Conservation (phyloP, 345 rosid species). For the Brassica nigra region DNA sequence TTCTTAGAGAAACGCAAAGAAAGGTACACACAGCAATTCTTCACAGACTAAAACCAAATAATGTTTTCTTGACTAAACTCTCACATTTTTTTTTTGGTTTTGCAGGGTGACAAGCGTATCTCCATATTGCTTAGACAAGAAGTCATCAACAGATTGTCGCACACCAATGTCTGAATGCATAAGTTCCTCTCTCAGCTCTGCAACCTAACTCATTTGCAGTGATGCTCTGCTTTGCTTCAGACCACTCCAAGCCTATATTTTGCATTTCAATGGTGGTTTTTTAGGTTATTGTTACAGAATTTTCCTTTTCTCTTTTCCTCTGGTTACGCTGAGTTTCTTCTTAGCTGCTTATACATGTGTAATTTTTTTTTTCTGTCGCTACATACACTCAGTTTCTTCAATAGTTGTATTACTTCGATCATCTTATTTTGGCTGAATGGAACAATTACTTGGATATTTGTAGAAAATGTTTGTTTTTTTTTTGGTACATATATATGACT, state of each 20-base stretch:
- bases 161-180: slow-evolving; percentile 37
- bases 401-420: too few relatives aligned
- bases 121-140: slow-evolving; percentile 50
- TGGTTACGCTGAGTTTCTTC: slow-evolving; percentile 26
- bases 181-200: slow-evolving; percentile 45
- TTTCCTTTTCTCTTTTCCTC: background rate
- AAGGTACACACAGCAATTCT: slow-evolving; percentile 47
- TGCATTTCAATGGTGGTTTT: background rate
- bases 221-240: slow-evolving; percentile 4
- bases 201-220: slow-evolving; percentile 39
- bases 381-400: slow-evolving; percentile 19
- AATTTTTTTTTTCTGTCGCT: background rate
- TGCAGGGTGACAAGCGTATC: slow-evolving; percentile 50
- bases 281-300: background rate
- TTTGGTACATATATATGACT: too few relatives aligned
- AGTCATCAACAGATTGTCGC: slow-evolving; percentile 39
- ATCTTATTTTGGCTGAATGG: too few relatives aligned
- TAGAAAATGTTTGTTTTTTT: too few relatives aligned
- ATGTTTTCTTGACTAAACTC: slow-evolving; percentile 19
- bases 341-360: slow-evolving; percentile 36
- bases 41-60: slow-evolving; percentile 19
- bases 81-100: background rate
- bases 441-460: too few relatives aligned
- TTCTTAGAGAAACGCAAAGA: slow-evolving; percentile 85
- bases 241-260: slow-evolving; percentile 4